A percentile compares a stretch with the other conserved stretches of the same genome.
These are phyloP conservation scores for Aspergillus amoenus DNA, from an alignment of 2,329 filamentous ascomycete species.

Conservation along the genomic window DNA sequence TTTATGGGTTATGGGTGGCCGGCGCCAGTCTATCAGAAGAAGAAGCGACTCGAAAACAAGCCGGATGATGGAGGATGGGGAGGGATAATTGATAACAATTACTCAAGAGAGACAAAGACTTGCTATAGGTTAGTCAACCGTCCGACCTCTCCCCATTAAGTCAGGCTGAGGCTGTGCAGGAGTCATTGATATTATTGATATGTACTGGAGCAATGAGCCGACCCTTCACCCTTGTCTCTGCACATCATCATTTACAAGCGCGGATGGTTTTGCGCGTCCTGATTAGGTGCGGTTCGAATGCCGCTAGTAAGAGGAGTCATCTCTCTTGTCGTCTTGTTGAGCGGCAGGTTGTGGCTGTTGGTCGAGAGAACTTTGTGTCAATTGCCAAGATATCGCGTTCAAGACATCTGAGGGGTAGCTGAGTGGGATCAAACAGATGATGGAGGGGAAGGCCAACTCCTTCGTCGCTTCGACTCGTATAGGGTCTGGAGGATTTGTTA, in stretches of 20 bases:
- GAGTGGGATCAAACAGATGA: not conserved
- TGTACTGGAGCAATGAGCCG: slow-evolving; percentile 19
- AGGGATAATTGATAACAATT: not conserved
- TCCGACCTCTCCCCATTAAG: slow-evolving; percentile 11
- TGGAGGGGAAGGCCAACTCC: not conserved
- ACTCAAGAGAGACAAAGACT: not conserved
- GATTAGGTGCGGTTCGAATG: slow-evolving; percentile 6
- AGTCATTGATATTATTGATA: slow-evolving; percentile 3
- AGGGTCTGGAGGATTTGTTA: slow-evolving; percentile 1
- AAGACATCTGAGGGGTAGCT: slow-evolving; percentile 13
- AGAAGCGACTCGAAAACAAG: slow-evolving; percentile 5
- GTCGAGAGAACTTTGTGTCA: slow-evolving; percentile 8
- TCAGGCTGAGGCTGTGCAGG: slow-evolving; percentile 33
- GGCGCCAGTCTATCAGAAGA: not conserved
- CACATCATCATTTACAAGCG: slow-evolving; percentile 14
- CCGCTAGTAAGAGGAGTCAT: slow-evolving; percentile 2
- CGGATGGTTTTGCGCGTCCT: slow-evolving; percentile 21
- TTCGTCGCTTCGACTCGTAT: slow-evolving; percentile 3
- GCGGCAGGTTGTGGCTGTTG: slow-evolving; percentile 5
- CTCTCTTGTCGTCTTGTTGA: not conserved
- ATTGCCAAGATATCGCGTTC: slow-evolving; percentile 10
- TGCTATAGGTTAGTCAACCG: slow-evolving; percentile 10
- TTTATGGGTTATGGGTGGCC: not conserved
- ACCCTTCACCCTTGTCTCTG: slow-evolving; percentile 21
- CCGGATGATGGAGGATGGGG: slow-evolving; percentile 14